phyloP scores from a whole-genome alignment of 805 yeast genomes.

The Starmerella riodocensis region DNA sequence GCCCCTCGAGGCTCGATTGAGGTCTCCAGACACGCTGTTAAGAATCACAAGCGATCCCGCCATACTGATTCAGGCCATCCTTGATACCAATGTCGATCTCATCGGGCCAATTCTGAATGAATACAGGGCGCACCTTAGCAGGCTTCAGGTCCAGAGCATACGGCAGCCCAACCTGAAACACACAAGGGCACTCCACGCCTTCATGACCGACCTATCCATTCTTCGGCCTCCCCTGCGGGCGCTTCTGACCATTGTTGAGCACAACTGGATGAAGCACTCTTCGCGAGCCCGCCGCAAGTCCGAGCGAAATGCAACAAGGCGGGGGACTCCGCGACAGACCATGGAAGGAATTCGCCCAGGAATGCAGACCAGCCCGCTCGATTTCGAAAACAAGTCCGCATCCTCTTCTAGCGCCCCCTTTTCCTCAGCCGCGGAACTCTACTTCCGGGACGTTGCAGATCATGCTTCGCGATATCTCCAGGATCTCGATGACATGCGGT shows the following conservation, averaged over 20 bases:
- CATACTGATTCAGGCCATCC: slow-evolving; percentile 39
- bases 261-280: slow-evolving; percentile 23
- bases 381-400: not conserved
- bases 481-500: slow-evolving; percentile 42
- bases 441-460: slow-evolving; percentile 44
- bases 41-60: slow-evolving; percentile 41
- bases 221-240: slow-evolving; percentile 38
- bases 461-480: slow-evolving; percentile 41
- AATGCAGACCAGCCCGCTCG: not conserved
- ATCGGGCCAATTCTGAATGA: slow-evolving; percentile 42
- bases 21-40: slow-evolving; percentile 35
- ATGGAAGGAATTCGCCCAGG: not conserved
- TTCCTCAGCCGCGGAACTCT: slow-evolving; percentile 30
- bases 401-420: not conserved
- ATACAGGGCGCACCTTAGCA: slow-evolving; percentile 36
- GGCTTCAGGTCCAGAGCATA: slow-evolving; percentile 40
- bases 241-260: slow-evolving; percentile 34
- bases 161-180: slow-evolving; percentile 38
- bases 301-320: no score
- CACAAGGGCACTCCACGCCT: slow-evolving; percentile 40
- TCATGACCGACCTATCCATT: slow-evolving; percentile 40
- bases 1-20: slow-evolving; percentile 39
- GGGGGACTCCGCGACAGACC: no score
- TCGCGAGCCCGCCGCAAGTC: not conserved
- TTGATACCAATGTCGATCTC: slow-evolving; percentile 44